Evolutionary conservation across 805 yeast genomes (phyloP).

Genomic region (Tetrapisispora phaffii): DNA sequence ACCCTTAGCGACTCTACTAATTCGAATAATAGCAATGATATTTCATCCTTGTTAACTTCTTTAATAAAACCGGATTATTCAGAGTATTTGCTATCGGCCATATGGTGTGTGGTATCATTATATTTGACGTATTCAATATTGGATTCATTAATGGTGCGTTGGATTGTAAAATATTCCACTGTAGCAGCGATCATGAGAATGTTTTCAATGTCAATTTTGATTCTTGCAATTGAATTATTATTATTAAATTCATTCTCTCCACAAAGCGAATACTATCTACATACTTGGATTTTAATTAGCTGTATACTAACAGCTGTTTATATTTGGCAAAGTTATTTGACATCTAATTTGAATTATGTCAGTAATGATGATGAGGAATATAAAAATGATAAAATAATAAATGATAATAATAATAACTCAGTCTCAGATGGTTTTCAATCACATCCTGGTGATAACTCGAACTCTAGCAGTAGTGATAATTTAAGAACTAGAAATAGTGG

Average conservation of each 20-base stretch:
- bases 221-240: constrained; percentile 60
- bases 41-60: background rate
- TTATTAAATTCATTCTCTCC: constrained; percentile 60
- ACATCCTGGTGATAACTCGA: background rate
- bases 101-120: constrained; percentile 91
- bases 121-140: constrained; percentile 74
- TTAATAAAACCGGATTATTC: constrained; percentile 57
- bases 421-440: background rate
- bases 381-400: constrained; percentile 4
- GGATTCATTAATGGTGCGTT: constrained; percentile 83
- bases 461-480: background rate
- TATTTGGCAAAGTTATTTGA: constrained; percentile 79
- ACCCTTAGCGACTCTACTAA: background rate
- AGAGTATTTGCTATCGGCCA: constrained; percentile 69
- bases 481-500: background rate
- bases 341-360: constrained; percentile 53
- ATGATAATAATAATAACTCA: background rate
- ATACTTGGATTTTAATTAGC: constrained; percentile 87
- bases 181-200: constrained; percentile 83
- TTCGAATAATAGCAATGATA: background rate
- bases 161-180: constrained; percentile 86
- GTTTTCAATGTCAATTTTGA: constrained; percentile 67
- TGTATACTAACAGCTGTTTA: constrained; percentile 72
- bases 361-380: constrained; percentile 8
- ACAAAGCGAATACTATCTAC: constrained; percentile 62